phyloP scores from a whole-genome alignment of 345 rosid species.

The Citrus mangshanensis region DNA sequence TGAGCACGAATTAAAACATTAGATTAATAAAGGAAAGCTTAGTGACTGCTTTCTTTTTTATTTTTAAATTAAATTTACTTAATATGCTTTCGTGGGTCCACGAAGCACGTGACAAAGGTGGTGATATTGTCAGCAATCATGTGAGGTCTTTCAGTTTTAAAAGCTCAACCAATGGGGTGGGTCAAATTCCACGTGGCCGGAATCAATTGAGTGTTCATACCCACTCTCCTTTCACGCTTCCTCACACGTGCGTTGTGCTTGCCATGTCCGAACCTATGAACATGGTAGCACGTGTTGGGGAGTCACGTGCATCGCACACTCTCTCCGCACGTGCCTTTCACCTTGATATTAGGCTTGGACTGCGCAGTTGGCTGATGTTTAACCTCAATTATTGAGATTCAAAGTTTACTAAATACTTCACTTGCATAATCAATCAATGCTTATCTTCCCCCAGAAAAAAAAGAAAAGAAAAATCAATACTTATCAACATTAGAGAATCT shows the following conservation, averaged over 20 bases:
- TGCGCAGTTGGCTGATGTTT: not conserved
- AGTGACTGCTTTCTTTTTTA: not conserved
- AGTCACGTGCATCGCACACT: conserved; percentile 24
- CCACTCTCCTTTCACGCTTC: conserved; percentile 30
- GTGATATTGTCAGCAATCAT: conserved; percentile 55
- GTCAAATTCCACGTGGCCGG: conserved; percentile 37
- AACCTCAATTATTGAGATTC: not conserved
- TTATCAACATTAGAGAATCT: no score
- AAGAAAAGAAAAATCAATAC: no score
- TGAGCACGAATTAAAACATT: not conserved
- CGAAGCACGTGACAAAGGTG: conserved; percentile 56
- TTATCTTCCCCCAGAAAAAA: no score
- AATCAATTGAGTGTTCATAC: conserved; percentile 9
- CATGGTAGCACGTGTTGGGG: conserved; percentile 37
- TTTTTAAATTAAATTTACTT: not conserved
- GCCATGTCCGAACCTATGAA: conserved; percentile 15
- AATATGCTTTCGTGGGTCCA: conserved; percentile 21
- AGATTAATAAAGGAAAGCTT: not conserved
- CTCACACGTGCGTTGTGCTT: conserved; percentile 46
- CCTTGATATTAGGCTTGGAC: not conserved
- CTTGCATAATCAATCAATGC: no score
- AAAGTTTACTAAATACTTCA: not conserved
- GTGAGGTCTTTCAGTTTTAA: conserved; percentile 31
- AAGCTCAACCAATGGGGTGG: conserved; percentile 6
- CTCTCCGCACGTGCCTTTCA: not conserved